Evolutionary conservation across 1,284 basidiomycete species (phyloP).

Genomic region (Sporisorium graminicola): DNA sequence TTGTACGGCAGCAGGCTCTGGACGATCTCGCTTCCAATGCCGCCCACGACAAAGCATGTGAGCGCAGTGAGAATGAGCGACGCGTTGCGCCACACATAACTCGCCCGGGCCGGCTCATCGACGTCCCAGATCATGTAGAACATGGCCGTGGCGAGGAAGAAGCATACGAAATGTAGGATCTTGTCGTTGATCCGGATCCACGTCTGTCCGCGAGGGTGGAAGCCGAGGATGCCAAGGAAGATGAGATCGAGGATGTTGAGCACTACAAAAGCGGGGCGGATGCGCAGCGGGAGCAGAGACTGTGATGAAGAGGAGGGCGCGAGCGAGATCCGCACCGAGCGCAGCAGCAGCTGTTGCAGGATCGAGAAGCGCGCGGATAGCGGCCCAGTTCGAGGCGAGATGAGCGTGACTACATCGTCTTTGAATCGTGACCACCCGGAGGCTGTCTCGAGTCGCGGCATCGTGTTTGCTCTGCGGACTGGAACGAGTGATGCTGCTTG

Average conservation of each 20-base stretch:
- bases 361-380: slow-evolving; percentile 19
- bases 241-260: slow-evolving; percentile 55
- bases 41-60: slow-evolving; percentile 73
- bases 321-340: slow-evolving; percentile 40
- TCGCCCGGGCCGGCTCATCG: slow-evolving; percentile 76
- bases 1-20: slow-evolving; percentile 86
- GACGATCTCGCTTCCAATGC: slow-evolving; percentile 85
- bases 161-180: slow-evolving; percentile 84
- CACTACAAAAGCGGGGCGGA: slow-evolving; percentile 59
- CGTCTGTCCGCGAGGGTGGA: slow-evolving; percentile 58
- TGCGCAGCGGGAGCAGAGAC: slow-evolving; percentile 49
- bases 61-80: slow-evolving; percentile 78
- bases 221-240: slow-evolving; percentile 62
- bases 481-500: too few species aligned
- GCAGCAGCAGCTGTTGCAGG: slow-evolving; percentile 42
- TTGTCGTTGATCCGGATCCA: slow-evolving; percentile 82
- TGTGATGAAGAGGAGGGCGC: neutral
- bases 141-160: slow-evolving; percentile 80
- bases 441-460: slow-evolving; percentile 51
- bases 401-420: slow-evolving; percentile 17
- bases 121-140: slow-evolving; percentile 90
- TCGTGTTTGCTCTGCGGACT: slow-evolving; percentile 2
- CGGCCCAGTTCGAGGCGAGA: slow-evolving; percentile 22
- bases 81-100: slow-evolving; percentile 87
- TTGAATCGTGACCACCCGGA: slow-evolving; percentile 38